These are phyloP conservation scores for Cystobasidium pallidum DNA, from an alignment of 1,284 basidiomycete species.

Conservation along the genomic window DNA sequence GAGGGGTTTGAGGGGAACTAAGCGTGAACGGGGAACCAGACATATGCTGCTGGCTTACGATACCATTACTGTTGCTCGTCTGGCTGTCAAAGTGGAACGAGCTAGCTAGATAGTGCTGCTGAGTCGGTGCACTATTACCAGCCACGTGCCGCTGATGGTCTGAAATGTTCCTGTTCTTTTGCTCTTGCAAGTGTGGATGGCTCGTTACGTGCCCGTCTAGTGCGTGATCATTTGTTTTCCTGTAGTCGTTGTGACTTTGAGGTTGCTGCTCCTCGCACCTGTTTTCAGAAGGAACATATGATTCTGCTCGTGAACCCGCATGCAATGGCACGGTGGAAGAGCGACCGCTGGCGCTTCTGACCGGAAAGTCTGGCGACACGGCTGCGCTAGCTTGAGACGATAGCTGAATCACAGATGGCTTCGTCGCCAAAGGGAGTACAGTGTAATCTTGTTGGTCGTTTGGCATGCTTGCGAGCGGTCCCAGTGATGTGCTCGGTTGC, in stretches of 20 bases:
- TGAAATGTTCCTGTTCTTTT: neutral
- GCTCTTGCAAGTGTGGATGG: neutral
- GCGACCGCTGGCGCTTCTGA: neutral
- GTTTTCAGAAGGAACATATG: neutral
- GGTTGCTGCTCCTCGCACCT: neutral
- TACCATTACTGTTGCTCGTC: neutral
- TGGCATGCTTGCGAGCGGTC: neutral
- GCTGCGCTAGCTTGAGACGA: constrained; percentile 4
- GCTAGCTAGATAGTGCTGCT: neutral
- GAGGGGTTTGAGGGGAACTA: constrained; percentile 22
- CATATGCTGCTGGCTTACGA: neutral
- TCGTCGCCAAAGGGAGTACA: neutral
- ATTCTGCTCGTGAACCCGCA: neutral
- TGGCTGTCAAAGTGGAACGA: constrained; percentile 1
- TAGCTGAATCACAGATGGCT: neutral
- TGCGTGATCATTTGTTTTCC: neutral
- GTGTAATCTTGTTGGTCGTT: neutral
- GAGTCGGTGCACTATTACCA: neutral
- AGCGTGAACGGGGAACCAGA: neutral
- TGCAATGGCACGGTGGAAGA: neutral
- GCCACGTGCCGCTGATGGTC: constrained; percentile 3
- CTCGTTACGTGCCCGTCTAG: neutral
- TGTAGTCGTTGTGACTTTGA: neutral
- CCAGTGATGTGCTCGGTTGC: neutral
- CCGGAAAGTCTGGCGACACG: neutral